phyloP scores from a whole-genome alignment of 2,329 filamentous ascomycete genomes.

The Fusarium subglutinans region DNA sequence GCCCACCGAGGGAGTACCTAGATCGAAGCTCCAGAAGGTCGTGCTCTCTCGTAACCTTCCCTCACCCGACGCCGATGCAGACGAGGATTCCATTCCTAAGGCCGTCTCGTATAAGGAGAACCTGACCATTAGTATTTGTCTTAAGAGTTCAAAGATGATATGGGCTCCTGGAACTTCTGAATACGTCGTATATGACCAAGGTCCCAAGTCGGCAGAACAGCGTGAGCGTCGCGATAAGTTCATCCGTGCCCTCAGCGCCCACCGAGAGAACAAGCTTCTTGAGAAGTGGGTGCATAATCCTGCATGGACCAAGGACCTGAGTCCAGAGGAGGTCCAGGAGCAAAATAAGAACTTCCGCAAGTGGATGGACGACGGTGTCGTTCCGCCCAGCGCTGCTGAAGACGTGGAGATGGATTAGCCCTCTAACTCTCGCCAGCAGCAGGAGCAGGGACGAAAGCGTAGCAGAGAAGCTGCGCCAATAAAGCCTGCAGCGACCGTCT shows the following conservation, averaged over 20 bases:
- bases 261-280: conserved; percentile 74
- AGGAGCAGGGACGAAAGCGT: conserved; percentile 1
- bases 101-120: conserved; percentile 72
- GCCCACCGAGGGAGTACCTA: conserved; percentile 81
- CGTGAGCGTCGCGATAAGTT: conserved; percentile 59
- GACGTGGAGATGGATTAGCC: conserved; percentile 48
- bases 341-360: conserved; percentile 72
- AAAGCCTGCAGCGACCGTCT: background rate
- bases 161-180: conserved; percentile 77
- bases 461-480: background rate
- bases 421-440: conserved; percentile 9
- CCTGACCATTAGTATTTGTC: conserved; percentile 76
- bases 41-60: conserved; percentile 78
- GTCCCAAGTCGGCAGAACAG: conserved; percentile 74
- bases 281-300: conserved; percentile 87
- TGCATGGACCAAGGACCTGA: conserved; percentile 81
- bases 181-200: conserved; percentile 76
- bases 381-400: conserved; percentile 47
- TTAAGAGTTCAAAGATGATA: conserved; percentile 82
- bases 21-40: conserved; percentile 71
- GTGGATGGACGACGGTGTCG: conserved; percentile 62
- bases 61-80: conserved; percentile 67
- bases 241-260: conserved; percentile 64
- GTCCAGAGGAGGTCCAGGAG: conserved; percentile 79
- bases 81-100: conserved; percentile 70